phyloP scores from a whole-genome alignment of 441 rosid species.

The Adansonia grandidieri region DNA sequence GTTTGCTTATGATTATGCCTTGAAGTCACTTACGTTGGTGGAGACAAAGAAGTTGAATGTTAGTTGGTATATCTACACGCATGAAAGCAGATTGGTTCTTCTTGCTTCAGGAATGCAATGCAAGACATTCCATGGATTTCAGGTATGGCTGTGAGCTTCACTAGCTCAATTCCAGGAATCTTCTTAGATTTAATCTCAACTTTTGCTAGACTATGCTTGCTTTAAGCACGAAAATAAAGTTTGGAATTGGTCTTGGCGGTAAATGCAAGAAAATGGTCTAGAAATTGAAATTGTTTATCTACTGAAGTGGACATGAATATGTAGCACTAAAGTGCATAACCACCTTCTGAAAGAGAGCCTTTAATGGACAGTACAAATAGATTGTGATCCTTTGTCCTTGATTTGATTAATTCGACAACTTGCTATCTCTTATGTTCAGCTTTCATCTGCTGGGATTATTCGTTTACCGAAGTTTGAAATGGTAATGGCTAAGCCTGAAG shows the following conservation, averaged over 20 bases:
- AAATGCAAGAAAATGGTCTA: constrained; percentile 1
- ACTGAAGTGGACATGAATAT: neutral
- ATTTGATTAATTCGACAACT: constrained; percentile 29
- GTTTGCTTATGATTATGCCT: constrained; percentile 61
- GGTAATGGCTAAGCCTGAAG: constrained; percentile 88
- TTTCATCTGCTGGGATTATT: constrained; percentile 88
- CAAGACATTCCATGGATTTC: constrained; percentile 86
- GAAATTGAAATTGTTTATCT: neutral
- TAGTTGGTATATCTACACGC: constrained; percentile 88
- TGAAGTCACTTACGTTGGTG: constrained; percentile 72
- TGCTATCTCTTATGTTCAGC: constrained; percentile 57
- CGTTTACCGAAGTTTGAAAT: constrained; percentile 95
- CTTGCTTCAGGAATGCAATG: constrained; percentile 99
- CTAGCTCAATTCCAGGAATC: constrained; percentile 13
- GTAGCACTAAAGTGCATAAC: neutral
- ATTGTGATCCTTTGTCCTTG: neutral
- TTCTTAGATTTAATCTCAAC: constrained; percentile 14
- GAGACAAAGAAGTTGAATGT: constrained; percentile 75
- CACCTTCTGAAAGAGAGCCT: neutral
- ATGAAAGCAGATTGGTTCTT: constrained; percentile 93
- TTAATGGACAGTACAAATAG: neutral
- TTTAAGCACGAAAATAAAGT: neutral
- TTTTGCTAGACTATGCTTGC: constrained; percentile 19
- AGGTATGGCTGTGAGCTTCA: constrained; percentile 51
- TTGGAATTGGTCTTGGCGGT: neutral